phyloP scores from a whole-genome alignment of 306 rosid genomes.

The Hylodesmum podocarpum region DNA sequence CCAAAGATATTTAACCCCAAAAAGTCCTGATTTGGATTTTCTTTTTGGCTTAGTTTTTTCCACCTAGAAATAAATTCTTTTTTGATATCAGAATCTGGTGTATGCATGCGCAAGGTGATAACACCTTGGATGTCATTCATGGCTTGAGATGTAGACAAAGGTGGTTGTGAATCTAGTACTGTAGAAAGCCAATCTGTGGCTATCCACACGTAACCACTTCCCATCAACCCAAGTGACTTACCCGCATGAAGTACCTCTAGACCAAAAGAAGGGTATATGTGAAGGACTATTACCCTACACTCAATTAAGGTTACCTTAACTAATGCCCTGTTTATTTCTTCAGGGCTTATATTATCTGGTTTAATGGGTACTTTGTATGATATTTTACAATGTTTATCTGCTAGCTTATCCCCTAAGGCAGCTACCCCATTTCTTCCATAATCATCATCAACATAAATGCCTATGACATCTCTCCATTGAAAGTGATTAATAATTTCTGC shows the following conservation, averaged over 20 bases:
- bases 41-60: constrained; percentile 46
- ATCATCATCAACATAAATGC: constrained; percentile 72
- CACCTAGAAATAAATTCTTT: constrained; percentile 54
- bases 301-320: constrained; percentile 55
- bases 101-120: constrained; percentile 59
- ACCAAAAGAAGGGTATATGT: constrained; percentile 46
- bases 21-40: constrained; percentile 22
- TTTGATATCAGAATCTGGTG: constrained; percentile 57
- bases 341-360: constrained; percentile 19
- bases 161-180: constrained; percentile 47
- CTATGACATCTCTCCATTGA: constrained; percentile 76
- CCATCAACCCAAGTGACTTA: constrained; percentile 61
- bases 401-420: constrained; percentile 64
- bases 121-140: constrained; percentile 63
- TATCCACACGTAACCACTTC: constrained; percentile 76
- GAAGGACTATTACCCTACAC: constrained; percentile 67
- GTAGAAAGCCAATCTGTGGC: constrained; percentile 71
- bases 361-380: constrained; percentile 60
- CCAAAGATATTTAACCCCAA: constrained; percentile 52
- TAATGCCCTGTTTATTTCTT: constrained; percentile 49
- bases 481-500: constrained; percentile 62
- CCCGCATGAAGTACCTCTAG: constrained; percentile 50
- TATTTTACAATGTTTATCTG: constrained; percentile 61
- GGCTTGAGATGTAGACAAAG: constrained; percentile 14
- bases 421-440: constrained; percentile 77